A percentile compares a stretch with the other conserved stretches of the same genome.
These are phyloP conservation scores for Datisca glomerata DNA, from an alignment of 306 rosid genomes.

Conservation along the genomic window DNA sequence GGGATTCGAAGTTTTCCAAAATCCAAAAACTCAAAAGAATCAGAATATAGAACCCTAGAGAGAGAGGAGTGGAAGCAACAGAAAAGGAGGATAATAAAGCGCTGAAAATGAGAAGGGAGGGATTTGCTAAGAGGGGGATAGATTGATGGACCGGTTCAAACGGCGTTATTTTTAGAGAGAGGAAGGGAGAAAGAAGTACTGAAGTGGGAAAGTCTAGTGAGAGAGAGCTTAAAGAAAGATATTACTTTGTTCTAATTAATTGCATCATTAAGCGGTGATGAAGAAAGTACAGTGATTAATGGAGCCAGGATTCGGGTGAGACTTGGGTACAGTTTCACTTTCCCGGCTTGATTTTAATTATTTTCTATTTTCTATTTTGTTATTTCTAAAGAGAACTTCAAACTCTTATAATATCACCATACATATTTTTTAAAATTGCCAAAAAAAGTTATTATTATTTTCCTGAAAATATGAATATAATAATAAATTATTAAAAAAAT, in stretches of 20 bases:
- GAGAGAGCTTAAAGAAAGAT: conserved; percentile 7
- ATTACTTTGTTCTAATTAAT: background rate
- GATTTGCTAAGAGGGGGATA: conserved; percentile 12
- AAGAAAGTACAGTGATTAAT: conserved; percentile 8
- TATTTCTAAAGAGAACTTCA: no score
- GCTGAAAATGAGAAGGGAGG: conserved; percentile 19
- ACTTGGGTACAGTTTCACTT: background rate
- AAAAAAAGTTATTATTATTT: background rate
- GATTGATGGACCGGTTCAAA: conserved; percentile 59
- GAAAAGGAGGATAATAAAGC: conserved; percentile 16
- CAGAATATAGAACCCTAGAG: conserved; percentile 61
- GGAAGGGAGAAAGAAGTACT: no score
- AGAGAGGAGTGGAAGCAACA: conserved; percentile 1
- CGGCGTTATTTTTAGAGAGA: conserved; percentile 73
- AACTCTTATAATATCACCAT: no score
- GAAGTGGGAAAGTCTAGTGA: background rate
- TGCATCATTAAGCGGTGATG: conserved; percentile 14
- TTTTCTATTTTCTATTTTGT: background rate
- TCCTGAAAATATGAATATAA: background rate
- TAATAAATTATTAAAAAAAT: no score
- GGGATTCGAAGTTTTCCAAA: no score
- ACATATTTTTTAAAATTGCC: no score
- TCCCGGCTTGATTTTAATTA: background rate
- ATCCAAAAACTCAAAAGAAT: conserved; percentile 13
- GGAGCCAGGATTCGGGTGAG: background rate